Evolutionary conservation across 1,139 yeast genomes (phyloP).

Genomic region (Lizanozyma gosingica): DNA sequence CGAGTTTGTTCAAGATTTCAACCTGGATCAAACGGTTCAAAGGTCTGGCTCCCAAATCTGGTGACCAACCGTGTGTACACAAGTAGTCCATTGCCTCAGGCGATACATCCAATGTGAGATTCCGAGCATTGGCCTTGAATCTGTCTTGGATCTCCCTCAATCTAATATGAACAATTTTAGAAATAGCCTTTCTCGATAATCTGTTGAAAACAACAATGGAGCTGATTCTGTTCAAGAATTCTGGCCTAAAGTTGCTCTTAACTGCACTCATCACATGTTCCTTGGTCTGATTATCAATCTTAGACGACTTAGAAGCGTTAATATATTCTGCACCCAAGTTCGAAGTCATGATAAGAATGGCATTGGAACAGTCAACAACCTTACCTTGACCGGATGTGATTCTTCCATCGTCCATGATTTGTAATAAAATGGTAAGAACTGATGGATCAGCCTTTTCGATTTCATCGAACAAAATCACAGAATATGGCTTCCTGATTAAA

Average conservation of each 20-base stretch:
- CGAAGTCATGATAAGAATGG: constrained; percentile 92
- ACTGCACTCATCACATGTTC: constrained; percentile 79
- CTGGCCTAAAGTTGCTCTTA: constrained; percentile 92
- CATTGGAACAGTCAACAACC: constrained; percentile 83
- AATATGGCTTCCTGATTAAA: constrained; percentile 82
- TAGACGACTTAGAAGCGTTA: constrained; percentile 56
- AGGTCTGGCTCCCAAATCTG: constrained; percentile 96
- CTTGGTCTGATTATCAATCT: constrained; percentile 57
- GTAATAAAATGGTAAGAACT: constrained; percentile 83
- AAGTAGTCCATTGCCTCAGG: constrained; percentile 74
- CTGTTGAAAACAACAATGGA: constrained; percentile 90
- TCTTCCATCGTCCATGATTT: constrained; percentile 93
- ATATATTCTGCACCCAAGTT: constrained; percentile 93
- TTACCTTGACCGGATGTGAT: constrained; percentile 92
- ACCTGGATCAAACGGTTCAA: constrained; percentile 87
- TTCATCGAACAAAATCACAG: constrained; percentile 91
- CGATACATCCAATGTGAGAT: constrained; percentile 58
- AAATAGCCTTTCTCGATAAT: constrained; percentile 81
- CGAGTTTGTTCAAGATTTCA: constrained; percentile 79
- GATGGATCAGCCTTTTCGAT: constrained; percentile 99
- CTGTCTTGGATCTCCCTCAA: constrained; percentile 76
- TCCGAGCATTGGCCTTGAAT: constrained; percentile 76
- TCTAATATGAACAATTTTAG: constrained; percentile 84
- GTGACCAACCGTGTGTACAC: constrained; percentile 78
- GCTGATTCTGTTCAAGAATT: constrained; percentile 90